Evolutionary conservation across 129 eudicot species (phyloP).

Genomic region (Lactuca saligna): DNA sequence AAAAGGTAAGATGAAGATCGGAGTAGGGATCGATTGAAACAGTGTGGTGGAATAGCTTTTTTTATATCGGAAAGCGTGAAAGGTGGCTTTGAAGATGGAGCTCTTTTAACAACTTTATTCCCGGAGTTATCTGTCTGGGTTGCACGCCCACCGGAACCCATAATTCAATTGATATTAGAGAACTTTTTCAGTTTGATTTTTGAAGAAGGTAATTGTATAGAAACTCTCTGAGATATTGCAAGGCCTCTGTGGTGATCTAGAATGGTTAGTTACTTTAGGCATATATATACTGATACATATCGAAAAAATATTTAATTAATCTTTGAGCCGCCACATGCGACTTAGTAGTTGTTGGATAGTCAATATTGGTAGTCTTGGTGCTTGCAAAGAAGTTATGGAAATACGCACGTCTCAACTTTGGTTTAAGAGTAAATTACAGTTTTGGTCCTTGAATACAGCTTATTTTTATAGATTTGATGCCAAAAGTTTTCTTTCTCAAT

Average conservation of each 20-base stretch:
- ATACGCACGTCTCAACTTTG: too few species aligned
- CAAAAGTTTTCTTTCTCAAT: too few species aligned
- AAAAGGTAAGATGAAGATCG: conserved; percentile 33
- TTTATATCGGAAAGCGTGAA: conserved; percentile 37
- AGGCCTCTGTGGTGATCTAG: not conserved
- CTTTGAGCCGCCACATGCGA: too few species aligned
- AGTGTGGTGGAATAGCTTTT: conserved; percentile 42
- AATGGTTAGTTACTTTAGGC: not conserved
- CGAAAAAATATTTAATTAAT: too few species aligned
- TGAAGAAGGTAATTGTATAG: not conserved
- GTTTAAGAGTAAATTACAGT: too few species aligned
- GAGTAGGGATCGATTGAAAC: conserved; percentile 39
- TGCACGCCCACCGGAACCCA: conserved; percentile 40
- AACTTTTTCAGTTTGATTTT: not conserved
- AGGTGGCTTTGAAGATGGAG: conserved; percentile 37
- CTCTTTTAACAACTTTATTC: conserved; percentile 14
- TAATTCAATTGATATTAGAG: not conserved
- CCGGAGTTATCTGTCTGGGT: conserved; percentile 1
- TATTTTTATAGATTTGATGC: too few species aligned
- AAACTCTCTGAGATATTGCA: not conserved
- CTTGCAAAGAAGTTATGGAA: too few species aligned
- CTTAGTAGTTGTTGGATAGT: too few species aligned
- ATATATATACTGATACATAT: not conserved
- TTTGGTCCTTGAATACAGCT: too few species aligned
- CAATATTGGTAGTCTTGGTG: too few species aligned